phyloP scores from a whole-genome alignment of 2,329 filamentous ascomycete genomes.

The Gliomastix tumulicola region DNA sequence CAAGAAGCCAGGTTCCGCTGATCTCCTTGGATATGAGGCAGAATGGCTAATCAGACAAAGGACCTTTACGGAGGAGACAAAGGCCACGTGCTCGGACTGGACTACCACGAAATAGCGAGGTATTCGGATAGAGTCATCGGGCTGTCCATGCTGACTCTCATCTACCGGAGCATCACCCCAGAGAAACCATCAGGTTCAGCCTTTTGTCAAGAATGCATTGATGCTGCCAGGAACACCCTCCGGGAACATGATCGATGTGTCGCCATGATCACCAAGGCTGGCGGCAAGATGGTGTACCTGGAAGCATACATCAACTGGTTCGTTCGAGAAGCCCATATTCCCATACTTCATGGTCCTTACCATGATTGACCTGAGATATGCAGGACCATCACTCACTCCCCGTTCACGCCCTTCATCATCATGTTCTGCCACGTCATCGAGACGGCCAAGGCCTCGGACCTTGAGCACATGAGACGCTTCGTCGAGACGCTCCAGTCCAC shows the following conservation, averaged over 20 bases:
- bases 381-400: slow-evolving; percentile 11
- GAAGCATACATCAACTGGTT: slow-evolving; percentile 9
- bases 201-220: slow-evolving; percentile 14
- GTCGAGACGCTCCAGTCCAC: slow-evolving; percentile 8
- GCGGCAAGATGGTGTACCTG: slow-evolving; percentile 3
- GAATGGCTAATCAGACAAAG: not conserved
- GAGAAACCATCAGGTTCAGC: slow-evolving; percentile 6
- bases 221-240: slow-evolving; percentile 10
- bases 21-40: no score
- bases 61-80: slow-evolving; percentile 1
- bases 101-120: slow-evolving; percentile 7
- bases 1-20: no score
- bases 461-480: slow-evolving; percentile 15
- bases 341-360: not conserved
- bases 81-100: slow-evolving; percentile 4
- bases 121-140: slow-evolving; percentile 10
- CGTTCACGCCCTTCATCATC: slow-evolving; percentile 16
- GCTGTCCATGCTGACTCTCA: slow-evolving; percentile 14
- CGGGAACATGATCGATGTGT: slow-evolving; percentile 11
- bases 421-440: slow-evolving; percentile 20
- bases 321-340: not conserved
- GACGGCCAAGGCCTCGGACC: slow-evolving; percentile 31
- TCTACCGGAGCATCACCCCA: slow-evolving; percentile 14
- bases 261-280: slow-evolving; percentile 1
- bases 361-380: not conserved